A percentile compares a stretch with the other conserved stretches of the same genome.
Evolutionary conservation across 2,329 filamentous ascomycete species (phyloP).

Genomic region (Clonostachys solani): DNA sequence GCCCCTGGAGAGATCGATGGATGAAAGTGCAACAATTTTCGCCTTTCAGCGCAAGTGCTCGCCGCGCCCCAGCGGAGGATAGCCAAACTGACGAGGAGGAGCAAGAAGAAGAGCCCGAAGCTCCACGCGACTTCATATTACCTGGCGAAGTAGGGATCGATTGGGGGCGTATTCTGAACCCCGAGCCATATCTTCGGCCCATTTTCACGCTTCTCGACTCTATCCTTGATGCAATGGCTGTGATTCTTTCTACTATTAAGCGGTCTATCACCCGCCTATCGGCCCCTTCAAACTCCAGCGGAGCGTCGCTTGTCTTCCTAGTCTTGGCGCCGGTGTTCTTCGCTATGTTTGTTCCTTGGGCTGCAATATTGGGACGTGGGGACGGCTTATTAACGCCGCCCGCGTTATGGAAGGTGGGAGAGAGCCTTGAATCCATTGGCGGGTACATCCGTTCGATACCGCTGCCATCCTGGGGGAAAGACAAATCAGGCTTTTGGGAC

Average conservation of each 20-base stretch:
- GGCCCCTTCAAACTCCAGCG: no score
- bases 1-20: neutral
- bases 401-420: no score
- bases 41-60: neutral
- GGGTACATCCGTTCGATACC: neutral
- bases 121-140: no score
- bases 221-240: no score
- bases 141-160: conserved; percentile 3
- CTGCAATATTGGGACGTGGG: no score
- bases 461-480: conserved; percentile 2
- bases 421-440: conserved; percentile 1
- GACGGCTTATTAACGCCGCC: no score
- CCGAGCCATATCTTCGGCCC: conserved; percentile 18
- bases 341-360: no score
- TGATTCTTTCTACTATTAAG: no score
- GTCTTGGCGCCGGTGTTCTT: no score
- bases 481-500: conserved; percentile 2
- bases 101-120: conserved; percentile 1
- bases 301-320: no score
- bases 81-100: conserved; percentile 3
- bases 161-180: conserved; percentile 20
- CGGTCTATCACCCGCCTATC: no score
- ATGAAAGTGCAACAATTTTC: neutral
- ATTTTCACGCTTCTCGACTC: no score
- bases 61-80: conserved; percentile 1